Base-by-base conservation (phyloP, 2,329 filamentous ascomycete genomes). In the Sphaerostilbella broomeana region DNA sequence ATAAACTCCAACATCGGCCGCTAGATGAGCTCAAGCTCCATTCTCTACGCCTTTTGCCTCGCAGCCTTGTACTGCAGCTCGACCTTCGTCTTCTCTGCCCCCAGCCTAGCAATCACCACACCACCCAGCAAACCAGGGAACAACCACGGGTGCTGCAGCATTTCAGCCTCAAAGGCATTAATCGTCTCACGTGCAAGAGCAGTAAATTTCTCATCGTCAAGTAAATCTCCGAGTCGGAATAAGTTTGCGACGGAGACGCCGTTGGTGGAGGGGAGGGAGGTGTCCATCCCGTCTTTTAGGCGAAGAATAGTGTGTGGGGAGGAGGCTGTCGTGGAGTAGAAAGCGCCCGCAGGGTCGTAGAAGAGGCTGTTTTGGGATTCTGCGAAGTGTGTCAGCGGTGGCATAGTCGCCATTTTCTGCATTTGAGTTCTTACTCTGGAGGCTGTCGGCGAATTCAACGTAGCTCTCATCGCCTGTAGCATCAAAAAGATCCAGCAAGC, bases 221-320 rank as follows among this genome's bases (percentile, higher is more conserved):
- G 69, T 2, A 94, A 59, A 5, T 73, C 73, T 10, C 78, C 78
- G 4, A 97, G 75, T 1, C 86, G 80, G 63, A 92, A 84, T n/a
- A 97, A 68, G 56, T 97, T 97, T 12, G 77, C 74, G 0, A 86
- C 85, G n/a, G 84, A 84, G 5, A 90, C 76, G 26, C 86, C 87
- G 57, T 98, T 98, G 36, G 86, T 84, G 0, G 87, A 92, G 1
- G 92, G 92, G 44, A 92, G 83, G 2, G 87, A 82, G 5, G 86
- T 86, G 60, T 98, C 92, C 75, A 95, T 95, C 48, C 88, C 92
- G 47, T 94, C 87, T 63, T 98, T 98, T 35, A 95, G 75, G 17
- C 90, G 82, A 44, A 97, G 76, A 43, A 95, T 81, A 19, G 83
- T 74, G 52, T 88, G 78, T 1, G 79, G 67, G 8, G 81, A 78